Base-by-base conservation (phyloP, 768 basidiomycete genomes). In the Russula sp. region DNA sequence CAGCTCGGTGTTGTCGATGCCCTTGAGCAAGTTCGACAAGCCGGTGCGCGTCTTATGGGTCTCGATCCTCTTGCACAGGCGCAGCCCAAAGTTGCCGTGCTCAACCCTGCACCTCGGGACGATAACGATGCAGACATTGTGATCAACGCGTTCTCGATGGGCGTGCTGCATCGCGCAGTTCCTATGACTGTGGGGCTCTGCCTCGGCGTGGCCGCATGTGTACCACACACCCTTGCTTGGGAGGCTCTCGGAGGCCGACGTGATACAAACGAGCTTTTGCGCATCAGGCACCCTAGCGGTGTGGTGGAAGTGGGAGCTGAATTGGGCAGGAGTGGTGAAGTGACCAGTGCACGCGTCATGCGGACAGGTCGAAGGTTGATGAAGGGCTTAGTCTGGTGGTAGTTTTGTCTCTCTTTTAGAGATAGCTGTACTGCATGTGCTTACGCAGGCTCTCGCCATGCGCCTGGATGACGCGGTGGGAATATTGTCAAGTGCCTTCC, bases 161-260 rank as follows among this genome's bases (percentile, higher is more conserved):
- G 87, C 1, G 81, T 85, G 4, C 74, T 85, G 18, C 86, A 89
- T 72, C 84, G 84, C 63, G 87, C 89, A 0, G 81, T 89, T 0
- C 87, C 86, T 0, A 85, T 89, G 84, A 89, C 87, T 0, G 83
- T 90, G 4, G 87, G 83, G 0, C 76, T 89, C 36, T 85, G 87
- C 68, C 78, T 87, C 8, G 88, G 87, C 0, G 86, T 88, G 20
- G 86, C 87, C 0, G 77, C 84, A 3, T 78, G 79, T 51, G 74
- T 84, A 11, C 66, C 78, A n/a, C 80, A 78, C 0, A 84, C 88
- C 0, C 69, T 88, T 14, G 80, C 82, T 11, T 83, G 81, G 79
- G 74, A 80, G 16, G 80, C 83, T 57, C 76, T 81, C 20, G 75
- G 57, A 50, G 56, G 64, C 13, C 61, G 67, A 28, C 68, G 54